phyloP scores from a whole-genome alignment of 352 stramenopile species.

The Phytophthora kernoviae region DNA sequence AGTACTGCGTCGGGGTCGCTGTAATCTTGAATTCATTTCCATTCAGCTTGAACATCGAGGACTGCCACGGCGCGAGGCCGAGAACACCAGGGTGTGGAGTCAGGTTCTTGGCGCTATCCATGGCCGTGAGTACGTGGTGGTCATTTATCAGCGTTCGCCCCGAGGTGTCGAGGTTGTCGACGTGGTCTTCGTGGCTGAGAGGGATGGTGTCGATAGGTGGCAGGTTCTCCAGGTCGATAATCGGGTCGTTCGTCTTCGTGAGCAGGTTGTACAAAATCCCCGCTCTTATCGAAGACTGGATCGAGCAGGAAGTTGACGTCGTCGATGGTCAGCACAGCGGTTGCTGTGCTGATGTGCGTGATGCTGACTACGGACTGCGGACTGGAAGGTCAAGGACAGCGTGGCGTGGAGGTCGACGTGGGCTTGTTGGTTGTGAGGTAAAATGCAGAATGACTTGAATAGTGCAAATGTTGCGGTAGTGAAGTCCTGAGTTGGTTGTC shows the following conservation, averaged over 20 bases:
- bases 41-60: slow-evolving; percentile 26
- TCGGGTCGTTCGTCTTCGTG: slow-evolving; percentile 19
- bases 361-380: slow-evolving; percentile 29
- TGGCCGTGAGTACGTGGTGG: slow-evolving; percentile 39
- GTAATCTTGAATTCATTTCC: slow-evolving; percentile 48
- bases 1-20: slow-evolving; percentile 40
- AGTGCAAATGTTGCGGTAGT: too few species aligned
- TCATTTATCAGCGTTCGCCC: slow-evolving; percentile 44
- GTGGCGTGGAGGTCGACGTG: slow-evolving; percentile 2
- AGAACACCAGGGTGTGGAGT: slow-evolving; percentile 39
- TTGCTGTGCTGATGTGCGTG: slow-evolving; percentile 29
- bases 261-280: slow-evolving; percentile 20
- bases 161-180: slow-evolving; percentile 43
- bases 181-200: slow-evolving; percentile 48
- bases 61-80: slow-evolving; percentile 37
- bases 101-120: slow-evolving; percentile 44
- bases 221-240: slow-evolving; percentile 32
- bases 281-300: slow-evolving; percentile 31
- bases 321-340: slow-evolving; percentile 7
- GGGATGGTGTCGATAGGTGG: slow-evolving; percentile 38
- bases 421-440: neutral
- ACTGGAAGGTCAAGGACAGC: slow-evolving; percentile 31
- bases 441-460: neutral
- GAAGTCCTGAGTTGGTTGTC: too few species aligned
- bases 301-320: slow-evolving; percentile 28